These are phyloP conservation scores for Ustilago lituana DNA, from an alignment of 1,284 basidiomycete species.

Conservation along the genomic window DNA sequence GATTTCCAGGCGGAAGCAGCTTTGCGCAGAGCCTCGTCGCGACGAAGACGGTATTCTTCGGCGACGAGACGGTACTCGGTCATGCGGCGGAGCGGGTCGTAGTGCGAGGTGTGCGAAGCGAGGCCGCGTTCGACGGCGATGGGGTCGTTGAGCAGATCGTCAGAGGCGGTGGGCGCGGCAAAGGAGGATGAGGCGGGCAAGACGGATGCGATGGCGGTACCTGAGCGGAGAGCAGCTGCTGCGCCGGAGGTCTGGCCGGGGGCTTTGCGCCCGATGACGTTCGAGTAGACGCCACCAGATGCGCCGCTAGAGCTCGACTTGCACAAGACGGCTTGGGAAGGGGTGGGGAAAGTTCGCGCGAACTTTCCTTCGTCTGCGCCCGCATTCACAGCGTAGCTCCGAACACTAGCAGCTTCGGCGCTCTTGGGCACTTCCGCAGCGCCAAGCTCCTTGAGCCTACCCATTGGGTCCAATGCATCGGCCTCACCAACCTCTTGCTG, in stretches of 20 bases:
- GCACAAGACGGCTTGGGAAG: slow-evolving; percentile 29
- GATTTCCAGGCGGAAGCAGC: slow-evolving; percentile 53
- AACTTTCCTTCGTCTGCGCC: slow-evolving; percentile 19
- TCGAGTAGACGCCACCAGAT: slow-evolving; percentile 23
- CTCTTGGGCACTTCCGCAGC: slow-evolving; percentile 28
- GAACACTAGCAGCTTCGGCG: slow-evolving; percentile 19
- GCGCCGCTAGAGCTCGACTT: background rate
- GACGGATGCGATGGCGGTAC: slow-evolving; percentile 38
- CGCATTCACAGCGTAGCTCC: slow-evolving; percentile 26
- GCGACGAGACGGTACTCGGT: slow-evolving; percentile 48
- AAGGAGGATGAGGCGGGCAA: slow-evolving; percentile 49
- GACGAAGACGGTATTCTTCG: slow-evolving; percentile 60
- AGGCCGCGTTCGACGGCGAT: slow-evolving; percentile 27
- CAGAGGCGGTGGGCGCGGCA: slow-evolving; percentile 6
- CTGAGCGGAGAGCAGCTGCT: slow-evolving; percentile 34
- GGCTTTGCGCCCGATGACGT: slow-evolving; percentile 28
- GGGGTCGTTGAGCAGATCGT: slow-evolving; percentile 20
- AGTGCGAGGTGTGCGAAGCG: slow-evolving; percentile 21
- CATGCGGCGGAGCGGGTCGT: slow-evolving; percentile 42
- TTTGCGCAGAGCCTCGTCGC: slow-evolving; percentile 63
- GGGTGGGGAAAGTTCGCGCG: slow-evolving; percentile 28
- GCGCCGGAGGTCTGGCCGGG: slow-evolving; percentile 23
- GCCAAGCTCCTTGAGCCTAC: slow-evolving; percentile 21
- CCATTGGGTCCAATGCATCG: slow-evolving; percentile 59
- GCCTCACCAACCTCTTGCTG: slow-evolving; percentile 37